phyloP scores from a whole-genome alignment of 2,329 filamentous ascomycete species.

The Curvularia sp. region DNA sequence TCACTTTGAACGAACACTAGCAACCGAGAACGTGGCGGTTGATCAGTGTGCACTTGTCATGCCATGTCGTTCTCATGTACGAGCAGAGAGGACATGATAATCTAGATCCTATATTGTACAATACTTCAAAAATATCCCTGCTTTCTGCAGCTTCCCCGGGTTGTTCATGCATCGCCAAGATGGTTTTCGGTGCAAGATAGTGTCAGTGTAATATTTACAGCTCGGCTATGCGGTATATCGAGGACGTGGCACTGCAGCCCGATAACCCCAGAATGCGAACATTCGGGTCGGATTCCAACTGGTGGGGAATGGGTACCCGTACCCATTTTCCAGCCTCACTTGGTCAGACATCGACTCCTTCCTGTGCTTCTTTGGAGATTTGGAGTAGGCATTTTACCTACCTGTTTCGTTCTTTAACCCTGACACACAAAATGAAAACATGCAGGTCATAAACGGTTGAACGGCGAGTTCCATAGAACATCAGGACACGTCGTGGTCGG shows the following conservation, averaged over 20 bases:
- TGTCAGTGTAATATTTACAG: background rate
- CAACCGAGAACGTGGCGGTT: background rate
- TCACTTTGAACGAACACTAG: background rate
- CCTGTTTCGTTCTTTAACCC: background rate
- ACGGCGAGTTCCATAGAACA: background rate
- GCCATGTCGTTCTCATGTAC: background rate
- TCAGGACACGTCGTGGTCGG: background rate
- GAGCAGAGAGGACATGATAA: too few relatives aligned
- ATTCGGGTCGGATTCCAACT: too few relatives aligned
- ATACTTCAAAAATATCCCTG: too few relatives aligned
- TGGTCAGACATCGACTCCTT: background rate
- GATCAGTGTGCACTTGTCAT: background rate
- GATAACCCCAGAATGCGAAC: background rate
- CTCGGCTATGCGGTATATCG: background rate
- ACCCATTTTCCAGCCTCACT: background rate
- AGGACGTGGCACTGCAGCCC: background rate
- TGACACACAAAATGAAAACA: background rate
- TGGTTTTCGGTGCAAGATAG: background rate
- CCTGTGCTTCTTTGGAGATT: too few relatives aligned
- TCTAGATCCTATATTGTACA: too few relatives aligned
- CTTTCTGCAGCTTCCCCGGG: too few relatives aligned
- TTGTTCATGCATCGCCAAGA: background rate
- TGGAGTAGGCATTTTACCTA: too few relatives aligned
- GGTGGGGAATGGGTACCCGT: background rate
- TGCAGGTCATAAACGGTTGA: background rate